phyloP scores from a whole-genome alignment of 345 rosid species.

The Pistacia vera region DNA sequence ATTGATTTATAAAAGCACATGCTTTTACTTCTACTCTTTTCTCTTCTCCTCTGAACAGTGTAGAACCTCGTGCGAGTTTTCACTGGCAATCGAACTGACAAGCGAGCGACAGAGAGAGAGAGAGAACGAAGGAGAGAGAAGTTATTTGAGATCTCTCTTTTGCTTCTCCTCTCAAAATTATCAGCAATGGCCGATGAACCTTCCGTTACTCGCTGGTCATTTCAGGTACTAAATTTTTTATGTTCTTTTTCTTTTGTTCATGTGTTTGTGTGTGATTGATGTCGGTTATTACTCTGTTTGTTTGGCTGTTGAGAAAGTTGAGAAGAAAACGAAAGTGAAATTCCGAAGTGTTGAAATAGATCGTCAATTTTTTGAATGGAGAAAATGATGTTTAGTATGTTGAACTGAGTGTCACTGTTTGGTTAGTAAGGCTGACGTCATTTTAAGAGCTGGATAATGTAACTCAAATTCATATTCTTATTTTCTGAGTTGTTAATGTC shows the following conservation, averaged over 20 bases:
- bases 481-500: not conserved
- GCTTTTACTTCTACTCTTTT: not conserved
- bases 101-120: not conserved
- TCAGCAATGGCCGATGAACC: slow-evolving; percentile 70
- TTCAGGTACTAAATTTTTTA: slow-evolving; percentile 51
- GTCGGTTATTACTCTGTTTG: not conserved
- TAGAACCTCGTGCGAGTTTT: not conserved
- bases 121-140: slow-evolving; percentile 13
- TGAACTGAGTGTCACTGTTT: slow-evolving; percentile 6
- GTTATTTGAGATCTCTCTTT: slow-evolving; percentile 17
- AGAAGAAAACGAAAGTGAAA: not conserved
- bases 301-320: slow-evolving; percentile 9
- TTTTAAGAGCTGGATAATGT: not conserved
- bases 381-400: slow-evolving; percentile 23
- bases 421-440: not conserved
- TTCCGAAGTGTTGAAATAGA: not conserved
- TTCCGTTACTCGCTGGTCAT: slow-evolving; percentile 80
- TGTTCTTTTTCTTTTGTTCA: not conserved
- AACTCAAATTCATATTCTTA: not conserved
- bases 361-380: not conserved
- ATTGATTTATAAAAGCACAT: not conserved
- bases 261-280: not conserved
- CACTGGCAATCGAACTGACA: not conserved
- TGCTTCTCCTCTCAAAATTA: slow-evolving; percentile 20
- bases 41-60: not conserved